phyloP scores from a whole-genome alignment of 164 flowering plant species.

The Santalum album region DNA sequence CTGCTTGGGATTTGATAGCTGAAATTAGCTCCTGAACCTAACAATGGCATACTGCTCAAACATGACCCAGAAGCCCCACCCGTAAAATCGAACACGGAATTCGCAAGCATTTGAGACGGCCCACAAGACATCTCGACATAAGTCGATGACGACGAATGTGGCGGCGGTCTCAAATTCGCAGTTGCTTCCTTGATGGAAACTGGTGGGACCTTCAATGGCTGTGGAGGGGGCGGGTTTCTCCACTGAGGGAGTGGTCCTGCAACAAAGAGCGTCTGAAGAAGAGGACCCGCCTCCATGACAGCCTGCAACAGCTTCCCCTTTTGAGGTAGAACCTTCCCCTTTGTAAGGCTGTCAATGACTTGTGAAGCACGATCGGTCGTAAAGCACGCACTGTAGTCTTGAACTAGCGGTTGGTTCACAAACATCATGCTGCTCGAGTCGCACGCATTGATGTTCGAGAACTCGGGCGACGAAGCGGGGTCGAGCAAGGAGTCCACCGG shows the following conservation, averaged over 20 bases:
- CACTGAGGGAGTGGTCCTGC: slow-evolving; percentile 80
- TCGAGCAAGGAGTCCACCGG: slow-evolving; percentile 50
- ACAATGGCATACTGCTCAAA: slow-evolving; percentile 8
- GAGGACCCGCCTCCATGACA: slow-evolving; percentile 72
- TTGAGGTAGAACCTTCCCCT: slow-evolving; percentile 49
- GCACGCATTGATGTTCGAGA: slow-evolving; percentile 26
- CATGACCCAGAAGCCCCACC: slow-evolving; percentile 14
- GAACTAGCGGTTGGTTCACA: slow-evolving; percentile 15
- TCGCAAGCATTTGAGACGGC: slow-evolving; percentile 24
- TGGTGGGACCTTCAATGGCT: slow-evolving; percentile 39
- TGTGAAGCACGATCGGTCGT: slow-evolving; percentile 21
- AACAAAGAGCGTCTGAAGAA: slow-evolving; percentile 65
- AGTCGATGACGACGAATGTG: slow-evolving; percentile 1
- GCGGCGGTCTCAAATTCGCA: background rate
- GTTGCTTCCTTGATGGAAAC: slow-evolving; percentile 22
- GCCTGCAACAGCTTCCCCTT: slow-evolving; percentile 64
- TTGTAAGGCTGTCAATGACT: slow-evolving; percentile 34
- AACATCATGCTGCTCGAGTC: slow-evolving; percentile 18
- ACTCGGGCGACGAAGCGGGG: slow-evolving; percentile 44
- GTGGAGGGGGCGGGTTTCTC: slow-evolving; percentile 68
- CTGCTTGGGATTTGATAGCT: slow-evolving; percentile 11
- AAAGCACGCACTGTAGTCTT: slow-evolving; percentile 3
- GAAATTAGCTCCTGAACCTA: slow-evolving; percentile 12
- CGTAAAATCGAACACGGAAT: slow-evolving; percentile 29
- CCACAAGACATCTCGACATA: slow-evolving; percentile 20